These are phyloP conservation scores for Chrysoporthe deuterocubensis DNA, from an alignment of 2,329 filamentous ascomycete genomes.

Conservation along the genomic window DNA sequence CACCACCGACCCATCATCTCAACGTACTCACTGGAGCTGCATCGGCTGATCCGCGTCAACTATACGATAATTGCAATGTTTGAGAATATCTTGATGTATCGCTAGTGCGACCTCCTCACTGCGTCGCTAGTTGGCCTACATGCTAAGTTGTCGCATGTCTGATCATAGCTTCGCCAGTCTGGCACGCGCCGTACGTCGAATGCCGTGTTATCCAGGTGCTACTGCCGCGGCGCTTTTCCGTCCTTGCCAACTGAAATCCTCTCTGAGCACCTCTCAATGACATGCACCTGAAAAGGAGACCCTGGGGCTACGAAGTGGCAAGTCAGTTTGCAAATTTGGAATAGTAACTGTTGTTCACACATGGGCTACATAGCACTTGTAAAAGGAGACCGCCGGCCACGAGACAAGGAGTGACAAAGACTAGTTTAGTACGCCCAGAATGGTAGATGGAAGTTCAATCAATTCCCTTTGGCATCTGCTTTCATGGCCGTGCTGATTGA, in stretches of 20 bases:
- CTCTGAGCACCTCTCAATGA: not conserved
- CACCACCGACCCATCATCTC: not conserved
- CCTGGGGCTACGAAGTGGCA: not conserved
- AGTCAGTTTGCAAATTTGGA: not conserved
- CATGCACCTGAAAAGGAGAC: not conserved
- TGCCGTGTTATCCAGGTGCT: not conserved
- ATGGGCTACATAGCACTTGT: not conserved
- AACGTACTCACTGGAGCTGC: not conserved
- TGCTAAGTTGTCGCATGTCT: not conserved
- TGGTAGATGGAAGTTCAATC: too few relatives aligned
- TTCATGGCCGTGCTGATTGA: too few relatives aligned
- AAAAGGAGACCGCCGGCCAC: not conserved
- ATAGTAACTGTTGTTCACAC: not conserved
- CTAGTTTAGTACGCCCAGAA: too few relatives aligned
- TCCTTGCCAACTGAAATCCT: not conserved
- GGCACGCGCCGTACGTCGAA: not conserved
- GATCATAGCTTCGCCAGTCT: not conserved
- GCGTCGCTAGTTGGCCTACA: too few relatives aligned
- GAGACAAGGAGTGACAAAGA: too few relatives aligned
- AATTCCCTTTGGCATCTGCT: too few relatives aligned
- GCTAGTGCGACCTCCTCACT: too few relatives aligned
- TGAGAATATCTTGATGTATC: not conserved
- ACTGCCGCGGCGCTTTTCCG: not conserved
- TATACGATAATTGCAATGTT: not conserved
- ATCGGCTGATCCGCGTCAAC: not conserved